These are phyloP conservation scores for Pythium volutum DNA, from an alignment of 352 stramenopile genomes.

Conservation along the genomic window DNA sequence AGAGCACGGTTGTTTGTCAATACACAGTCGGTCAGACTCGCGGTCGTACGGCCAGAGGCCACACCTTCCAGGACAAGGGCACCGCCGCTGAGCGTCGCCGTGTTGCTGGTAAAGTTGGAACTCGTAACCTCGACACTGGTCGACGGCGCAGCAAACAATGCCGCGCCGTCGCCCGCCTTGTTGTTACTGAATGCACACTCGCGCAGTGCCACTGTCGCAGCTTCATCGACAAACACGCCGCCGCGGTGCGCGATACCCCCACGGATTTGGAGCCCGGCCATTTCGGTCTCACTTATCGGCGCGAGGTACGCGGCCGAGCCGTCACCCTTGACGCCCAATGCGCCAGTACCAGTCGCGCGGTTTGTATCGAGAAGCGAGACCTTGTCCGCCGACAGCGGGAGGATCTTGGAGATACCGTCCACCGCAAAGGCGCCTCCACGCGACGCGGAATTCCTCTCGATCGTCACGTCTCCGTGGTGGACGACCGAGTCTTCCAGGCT, in stretches of 20 bases:
- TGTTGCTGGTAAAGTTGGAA: conserved; percentile 4
- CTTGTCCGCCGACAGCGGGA: not conserved
- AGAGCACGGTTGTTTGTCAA: conserved; percentile 10
- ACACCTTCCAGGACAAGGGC: conserved; percentile 1
- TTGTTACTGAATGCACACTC: conserved; percentile 16
- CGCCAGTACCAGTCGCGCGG: not conserved
- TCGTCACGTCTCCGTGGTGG: not conserved
- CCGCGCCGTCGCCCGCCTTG: conserved; percentile 4
- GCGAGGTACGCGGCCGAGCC: conserved; percentile 18
- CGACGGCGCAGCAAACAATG: conserved; percentile 6
- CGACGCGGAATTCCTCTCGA: conserved; percentile 1
- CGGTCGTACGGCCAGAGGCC: not conserved
- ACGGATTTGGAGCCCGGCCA: conserved; percentile 6
- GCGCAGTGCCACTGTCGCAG: not conserved
- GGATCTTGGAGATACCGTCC: not conserved
- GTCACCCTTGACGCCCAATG: not conserved
- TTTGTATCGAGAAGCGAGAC: conserved; percentile 5
- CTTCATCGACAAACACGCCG: conserved; percentile 13
- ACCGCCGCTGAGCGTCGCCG: conserved; percentile 1
- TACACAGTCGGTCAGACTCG: conserved; percentile 5
- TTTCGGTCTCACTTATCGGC: not conserved
- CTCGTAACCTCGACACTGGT: conserved; percentile 1
- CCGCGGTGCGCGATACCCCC: conserved; percentile 3
- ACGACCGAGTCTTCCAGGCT: conserved; percentile 8
- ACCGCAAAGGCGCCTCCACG: conserved; percentile 8